Base-by-base conservation (phyloP, 2,329 filamentous ascomycete species). In the Graphiopsis chlorocephala region DNA sequence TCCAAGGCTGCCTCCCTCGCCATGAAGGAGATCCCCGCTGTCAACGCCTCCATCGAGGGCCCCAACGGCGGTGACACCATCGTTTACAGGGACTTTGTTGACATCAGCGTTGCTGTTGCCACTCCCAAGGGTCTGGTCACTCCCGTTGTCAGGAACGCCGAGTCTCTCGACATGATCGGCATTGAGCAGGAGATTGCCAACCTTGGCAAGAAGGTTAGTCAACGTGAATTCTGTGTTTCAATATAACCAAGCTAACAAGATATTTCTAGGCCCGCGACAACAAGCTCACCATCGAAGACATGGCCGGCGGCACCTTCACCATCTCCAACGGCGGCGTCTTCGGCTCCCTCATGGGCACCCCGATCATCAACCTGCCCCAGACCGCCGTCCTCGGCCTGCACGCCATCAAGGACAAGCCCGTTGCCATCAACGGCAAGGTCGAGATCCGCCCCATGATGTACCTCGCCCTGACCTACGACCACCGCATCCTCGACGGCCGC, bases 371-470 rank as follows among this genome's bases (percentile, higher is more conserved):
- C 81, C 84, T 97, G 56, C 94, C 94, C 15, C 94, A 98, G 78
- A 94, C 91, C 66, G 86, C 92, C 65, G 93, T 97, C 11, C 86
- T 97, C 65, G 94, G 94, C 70, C 88, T 97, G 25, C 94, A 99
- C 78, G 93, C 94, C 55, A 97, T 97, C 80, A 99, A 99, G 83
- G 93, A 99, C 63, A 91, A 90, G 74, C 88, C 94, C 2, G 88
- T 97, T 61, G 94, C 86, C 28, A 84, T 98, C 67, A 93, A 98
- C 74, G 95, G 95, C 75, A 96, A 97, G 83, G 84, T 98, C 65
- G 93, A 97, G 79, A 91, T 97, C 72, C 87, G 95, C 70, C 95
- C 95, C 81, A 98, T 99, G 93, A 99, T 99, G 95, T 98, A 97
- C 79, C 86, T 99, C 69, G 95, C 95, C 48, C 85, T 99, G 66